Percentiles rank a stretch among this genome's conserved stretches.
Conservation (phyloP, 176 grass and related monocot species). For the Phyllostachys edulis region DNA sequence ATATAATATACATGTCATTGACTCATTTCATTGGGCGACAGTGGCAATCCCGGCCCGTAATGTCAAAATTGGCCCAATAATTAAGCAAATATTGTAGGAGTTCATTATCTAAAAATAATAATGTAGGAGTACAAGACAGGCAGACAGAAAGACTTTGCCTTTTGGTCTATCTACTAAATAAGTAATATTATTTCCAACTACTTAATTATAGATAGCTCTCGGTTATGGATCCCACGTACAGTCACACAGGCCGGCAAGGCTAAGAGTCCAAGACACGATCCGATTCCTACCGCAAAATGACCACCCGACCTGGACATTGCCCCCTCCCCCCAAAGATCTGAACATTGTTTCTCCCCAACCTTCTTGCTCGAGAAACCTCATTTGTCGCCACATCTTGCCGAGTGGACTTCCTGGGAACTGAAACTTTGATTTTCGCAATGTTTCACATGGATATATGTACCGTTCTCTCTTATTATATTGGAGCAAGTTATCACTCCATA, state of each 20-base stretch:
- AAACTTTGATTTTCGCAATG: neutral
- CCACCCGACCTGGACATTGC: conserved; percentile 17
- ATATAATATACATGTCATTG: neutral
- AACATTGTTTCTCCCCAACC: conserved; percentile 5
- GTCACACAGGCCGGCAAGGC: conserved; percentile 15
- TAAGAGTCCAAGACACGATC: conserved; percentile 9
- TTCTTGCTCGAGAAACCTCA: conserved; percentile 10
- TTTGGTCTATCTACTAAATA: neutral
- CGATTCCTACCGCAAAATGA: conserved; percentile 7
- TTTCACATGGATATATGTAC: neutral
- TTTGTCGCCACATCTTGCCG: neutral
- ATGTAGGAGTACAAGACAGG: neutral
- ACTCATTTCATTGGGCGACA: neutral
- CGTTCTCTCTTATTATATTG: neutral
- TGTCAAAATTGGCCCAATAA: neutral
- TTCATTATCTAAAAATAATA: no score
- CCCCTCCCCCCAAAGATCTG: neutral
- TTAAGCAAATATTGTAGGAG: neutral
- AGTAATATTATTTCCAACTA: neutral
- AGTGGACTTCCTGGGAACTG: neutral
- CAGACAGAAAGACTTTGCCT: neutral
- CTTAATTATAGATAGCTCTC: neutral
- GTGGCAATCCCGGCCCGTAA: neutral
- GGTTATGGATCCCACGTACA: conserved; percentile 22
- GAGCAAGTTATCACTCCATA: neutral